Conservation (phyloP, 1,284 basidiomycete genomes). For the Ganoderma lucidum region DNA sequence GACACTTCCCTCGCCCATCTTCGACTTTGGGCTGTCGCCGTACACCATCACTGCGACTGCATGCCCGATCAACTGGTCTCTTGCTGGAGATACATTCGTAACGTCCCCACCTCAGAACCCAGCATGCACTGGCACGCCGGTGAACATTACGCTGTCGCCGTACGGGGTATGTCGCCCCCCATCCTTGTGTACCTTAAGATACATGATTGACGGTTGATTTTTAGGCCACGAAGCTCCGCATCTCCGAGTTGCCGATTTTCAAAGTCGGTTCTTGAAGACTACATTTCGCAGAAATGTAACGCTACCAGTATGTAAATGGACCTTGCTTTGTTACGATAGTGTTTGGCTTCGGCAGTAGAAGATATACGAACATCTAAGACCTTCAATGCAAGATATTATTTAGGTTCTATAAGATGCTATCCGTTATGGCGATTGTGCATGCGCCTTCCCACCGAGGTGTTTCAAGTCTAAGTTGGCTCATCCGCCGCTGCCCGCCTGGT, state of each 20-base stretch:
- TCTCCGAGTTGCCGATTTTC: conserved; percentile 14
- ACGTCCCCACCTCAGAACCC: conserved; percentile 55
- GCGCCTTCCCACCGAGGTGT: no score
- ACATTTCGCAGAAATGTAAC: not conserved
- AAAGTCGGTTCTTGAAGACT: not conserved
- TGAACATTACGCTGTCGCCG: conserved; percentile 55
- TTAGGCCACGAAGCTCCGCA: conserved; percentile 10
- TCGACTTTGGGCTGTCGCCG: conserved; percentile 58
- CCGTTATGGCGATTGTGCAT: no score
- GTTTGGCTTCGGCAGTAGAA: not conserved
- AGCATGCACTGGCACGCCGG: conserved; percentile 50
- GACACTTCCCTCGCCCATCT: conserved; percentile 56
- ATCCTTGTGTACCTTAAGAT: no score
- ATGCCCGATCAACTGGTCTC: conserved; percentile 57
- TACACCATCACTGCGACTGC: conserved; percentile 56
- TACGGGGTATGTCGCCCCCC: conserved; percentile 52
- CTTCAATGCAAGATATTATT: not conserved
- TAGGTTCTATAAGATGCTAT: not conserved
- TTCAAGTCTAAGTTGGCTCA: not conserved
- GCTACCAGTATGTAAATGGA: not conserved
- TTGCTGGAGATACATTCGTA: conserved; percentile 57
- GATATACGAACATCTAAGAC: not conserved
- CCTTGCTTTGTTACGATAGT: not conserved
- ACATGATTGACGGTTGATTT: not conserved
- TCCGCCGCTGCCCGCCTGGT: no score